Evolutionary conservation across 1,284 basidiomycete species (phyloP), one percentile per base, ranked within the genome.

Genomic region (Cerioporus squamosus): DNA sequence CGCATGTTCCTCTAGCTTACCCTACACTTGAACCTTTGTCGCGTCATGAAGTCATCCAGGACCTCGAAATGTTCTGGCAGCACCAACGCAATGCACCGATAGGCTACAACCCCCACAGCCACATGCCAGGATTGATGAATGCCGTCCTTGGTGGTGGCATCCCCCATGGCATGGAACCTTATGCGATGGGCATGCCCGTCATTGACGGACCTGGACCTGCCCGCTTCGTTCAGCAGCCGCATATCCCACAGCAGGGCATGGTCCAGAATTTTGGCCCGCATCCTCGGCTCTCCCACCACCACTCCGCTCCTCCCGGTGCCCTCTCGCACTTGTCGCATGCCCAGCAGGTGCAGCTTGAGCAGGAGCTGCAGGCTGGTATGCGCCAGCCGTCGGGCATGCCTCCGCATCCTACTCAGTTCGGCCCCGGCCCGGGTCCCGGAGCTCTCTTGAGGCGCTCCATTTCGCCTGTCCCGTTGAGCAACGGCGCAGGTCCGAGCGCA

Each of bases 21-120:
- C 86, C 86, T 1, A 80, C 84, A 58, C 77, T 88, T 20, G 69
- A 78, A 2, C 75, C 81, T 0, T 74, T 88, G 2, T 73, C 83
- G 1, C 67, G 77, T 0, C 67, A 68, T n/a, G 87, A 88, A 51
- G 77, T 87, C 22, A 69, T 76, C 12, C 70, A 71, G 33, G 87
- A 89, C 65, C 70, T 88, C 9, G 84, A 89, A 1, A 81, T 78
- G 62, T 74, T 88, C 26, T 77, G 77, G 62, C 77, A 79, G 56
- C 74, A 82, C 59, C 77, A 81, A 7, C 68, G 33, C 6, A 36
- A 71, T 31, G 63, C 62, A 14, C 62, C 66, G 5, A 59, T 60
- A 20, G 67, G 65, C 18, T 64, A 65, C 52, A 70, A 69, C 50
- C 61, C 67, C 18, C 62, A 66, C 26, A 59, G 67, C 22, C 51